These are phyloP conservation scores for Paspalum vaginatum DNA, from an alignment of 176 grass and related monocot species.

Conservation along the genomic window DNA sequence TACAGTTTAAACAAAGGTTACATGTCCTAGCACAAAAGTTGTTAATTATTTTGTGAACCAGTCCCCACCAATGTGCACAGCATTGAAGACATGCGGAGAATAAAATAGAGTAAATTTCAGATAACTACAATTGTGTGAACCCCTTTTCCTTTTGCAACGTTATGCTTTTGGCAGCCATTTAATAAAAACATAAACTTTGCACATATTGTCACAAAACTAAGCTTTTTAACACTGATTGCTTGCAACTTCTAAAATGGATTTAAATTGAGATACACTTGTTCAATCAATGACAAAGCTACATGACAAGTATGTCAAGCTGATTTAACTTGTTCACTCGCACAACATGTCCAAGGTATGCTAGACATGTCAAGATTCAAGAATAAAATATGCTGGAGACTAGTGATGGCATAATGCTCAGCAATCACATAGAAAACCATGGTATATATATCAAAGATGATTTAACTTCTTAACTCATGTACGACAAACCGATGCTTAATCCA, in stretches of 20 bases:
- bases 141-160: not conserved
- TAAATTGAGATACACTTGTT: too few species aligned
- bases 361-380: not conserved
- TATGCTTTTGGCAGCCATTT: too few species aligned
- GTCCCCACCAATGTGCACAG: not conserved
- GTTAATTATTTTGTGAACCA: constrained; percentile 1
- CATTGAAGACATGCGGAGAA: constrained; percentile 1
- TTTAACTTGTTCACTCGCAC: not conserved
- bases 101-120: not conserved
- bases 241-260: too few species aligned
- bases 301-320: not conserved
- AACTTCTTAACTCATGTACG: not conserved
- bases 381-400: not conserved
- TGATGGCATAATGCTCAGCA: not conserved
- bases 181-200: too few species aligned
- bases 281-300: too few species aligned
- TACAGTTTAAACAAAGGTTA: constrained; percentile 12
- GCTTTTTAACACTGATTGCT: too few species aligned
- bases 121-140: not conserved
- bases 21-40: not conserved
- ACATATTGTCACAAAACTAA: too few species aligned
- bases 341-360: not conserved
- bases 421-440: not conserved
- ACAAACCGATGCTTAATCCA: constrained; percentile 4
- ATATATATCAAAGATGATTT: constrained; percentile 16